Conservation (phyloP, 2,329 filamentous ascomycete genomes). For the Fusarium avenaceum region DNA sequence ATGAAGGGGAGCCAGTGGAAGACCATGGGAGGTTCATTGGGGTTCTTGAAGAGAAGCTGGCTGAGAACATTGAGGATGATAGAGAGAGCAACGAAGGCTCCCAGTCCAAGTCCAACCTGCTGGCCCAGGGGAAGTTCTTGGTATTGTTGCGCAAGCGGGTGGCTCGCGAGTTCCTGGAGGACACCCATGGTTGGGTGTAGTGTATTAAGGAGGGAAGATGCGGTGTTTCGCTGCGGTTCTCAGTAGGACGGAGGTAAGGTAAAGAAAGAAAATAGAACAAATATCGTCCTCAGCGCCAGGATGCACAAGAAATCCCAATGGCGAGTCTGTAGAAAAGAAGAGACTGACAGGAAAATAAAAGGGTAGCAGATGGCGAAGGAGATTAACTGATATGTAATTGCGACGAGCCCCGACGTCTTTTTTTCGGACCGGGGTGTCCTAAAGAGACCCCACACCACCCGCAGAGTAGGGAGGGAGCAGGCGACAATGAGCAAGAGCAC, state of each 20-base stretch:
- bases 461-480: constrained; percentile 17
- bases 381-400: constrained; percentile 53
- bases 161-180: constrained; percentile 64
- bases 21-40: constrained; percentile 83
- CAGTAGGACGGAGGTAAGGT: neutral
- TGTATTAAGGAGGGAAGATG: constrained; percentile 8
- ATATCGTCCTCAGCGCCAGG: constrained; percentile 24
- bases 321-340: constrained; percentile 37
- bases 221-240: constrained; percentile 13
- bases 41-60: constrained; percentile 85
- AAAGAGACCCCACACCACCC: constrained; percentile 32
- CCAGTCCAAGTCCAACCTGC: constrained; percentile 63
- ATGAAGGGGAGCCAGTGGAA: constrained; percentile 87
- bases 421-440: constrained; percentile 42
- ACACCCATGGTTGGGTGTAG: constrained; percentile 64
- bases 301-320: constrained; percentile 29
- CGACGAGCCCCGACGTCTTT: constrained; percentile 44
- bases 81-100: constrained; percentile 63
- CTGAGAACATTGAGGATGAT: constrained; percentile 83
- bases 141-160: constrained; percentile 65
- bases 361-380: constrained; percentile 45
- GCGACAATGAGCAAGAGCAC: constrained; percentile 10
- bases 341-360: constrained; percentile 37
- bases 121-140: constrained; percentile 61
- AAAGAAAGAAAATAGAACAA: constrained; percentile 6